phyloP scores from a whole-genome alignment of 148 eudicot genomes.

The Fagopyrum esculentum region DNA sequence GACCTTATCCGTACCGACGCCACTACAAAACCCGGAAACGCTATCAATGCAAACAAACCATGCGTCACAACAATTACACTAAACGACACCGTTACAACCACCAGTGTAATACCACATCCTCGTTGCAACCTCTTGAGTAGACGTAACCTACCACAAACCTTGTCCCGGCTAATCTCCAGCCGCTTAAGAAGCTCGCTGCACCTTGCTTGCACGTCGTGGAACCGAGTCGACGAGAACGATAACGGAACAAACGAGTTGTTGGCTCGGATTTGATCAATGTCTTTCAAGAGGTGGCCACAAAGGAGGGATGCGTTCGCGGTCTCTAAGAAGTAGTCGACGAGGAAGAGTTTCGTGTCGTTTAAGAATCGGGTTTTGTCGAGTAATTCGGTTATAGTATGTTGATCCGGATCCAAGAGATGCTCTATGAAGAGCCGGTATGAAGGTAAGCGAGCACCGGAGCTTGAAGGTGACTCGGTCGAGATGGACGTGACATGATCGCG shows the following conservation, averaged over 20 bases:
- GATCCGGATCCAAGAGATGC: constrained; percentile 82
- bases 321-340: constrained; percentile 51
- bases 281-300: constrained; percentile 55
- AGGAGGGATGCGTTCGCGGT: constrained; percentile 64
- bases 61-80: constrained; percentile 42
- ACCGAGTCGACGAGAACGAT: constrained; percentile 29
- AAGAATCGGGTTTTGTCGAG: constrained; percentile 18
- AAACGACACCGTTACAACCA: constrained; percentile 46
- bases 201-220: constrained; percentile 39
- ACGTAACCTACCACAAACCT: constrained; percentile 37
- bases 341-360: constrained; percentile 34
- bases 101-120: constrained; percentile 47
- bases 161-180: constrained; percentile 56
- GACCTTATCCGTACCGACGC: constrained; percentile 32
- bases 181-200: constrained; percentile 52
- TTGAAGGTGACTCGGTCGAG: constrained; percentile 38
- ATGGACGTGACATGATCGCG: constrained; percentile 16
- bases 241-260: constrained; percentile 45
- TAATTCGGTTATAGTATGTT: constrained; percentile 44
- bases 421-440: constrained; percentile 81
- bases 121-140: constrained; percentile 26
- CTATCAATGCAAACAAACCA: constrained; percentile 41
- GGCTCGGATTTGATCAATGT: constrained; percentile 43
- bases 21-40: constrained; percentile 42
- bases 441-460: constrained; percentile 60